Evolutionary conservation across 202 grass and related monocot genomes (phyloP), one percentile per base, ranked within the genome.

Genomic region (Saccharum hybrid): DNA sequence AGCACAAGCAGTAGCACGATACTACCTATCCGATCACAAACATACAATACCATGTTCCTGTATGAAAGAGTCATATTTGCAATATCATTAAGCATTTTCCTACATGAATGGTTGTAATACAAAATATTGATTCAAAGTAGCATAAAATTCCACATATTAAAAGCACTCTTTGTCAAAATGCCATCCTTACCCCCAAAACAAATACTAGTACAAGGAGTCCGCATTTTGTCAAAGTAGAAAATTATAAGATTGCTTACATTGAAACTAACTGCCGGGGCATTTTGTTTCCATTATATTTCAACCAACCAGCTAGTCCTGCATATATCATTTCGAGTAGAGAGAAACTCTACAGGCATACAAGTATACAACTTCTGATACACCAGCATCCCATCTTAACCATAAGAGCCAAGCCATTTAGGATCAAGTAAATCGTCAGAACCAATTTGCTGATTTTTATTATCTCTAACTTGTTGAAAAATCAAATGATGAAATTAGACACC

Each of bases 361-460:
- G 69, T 71, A 82, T 10, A 40, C 43, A 59, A 65, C 42, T 77
- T 42, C 76, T 4, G 51, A 59, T 59, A 74, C 42, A 81, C 54
- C 16, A 81, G 19, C 7, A 70, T 34, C 11, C 57, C 66, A 31
- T 11, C 21, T 52, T 31, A 23, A 23, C 19, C 7, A 49, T 18
- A 39, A 26, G 19, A 68, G 65, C 1, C n/a, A 7, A 8, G 7
- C 31, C 31, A 68, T 56, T 80, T 68, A 38, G 26, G 9, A 66
- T 48, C 6, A 68, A 68, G 19, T 54, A 54, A 39, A 56, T 39
- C 3, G 2, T 80, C 31, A 80, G 64, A 37, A 80, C 19, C 31
- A 26, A 7, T 39, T 33, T 64, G 14, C 39, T 49, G 40, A 54
- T 11, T 46, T 8, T 65, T 21, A 23, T 68, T 14, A 39, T 38